Base-by-base conservation (phyloP, 176 grass and related monocot species). In the Musa schizocarpa region DNA sequence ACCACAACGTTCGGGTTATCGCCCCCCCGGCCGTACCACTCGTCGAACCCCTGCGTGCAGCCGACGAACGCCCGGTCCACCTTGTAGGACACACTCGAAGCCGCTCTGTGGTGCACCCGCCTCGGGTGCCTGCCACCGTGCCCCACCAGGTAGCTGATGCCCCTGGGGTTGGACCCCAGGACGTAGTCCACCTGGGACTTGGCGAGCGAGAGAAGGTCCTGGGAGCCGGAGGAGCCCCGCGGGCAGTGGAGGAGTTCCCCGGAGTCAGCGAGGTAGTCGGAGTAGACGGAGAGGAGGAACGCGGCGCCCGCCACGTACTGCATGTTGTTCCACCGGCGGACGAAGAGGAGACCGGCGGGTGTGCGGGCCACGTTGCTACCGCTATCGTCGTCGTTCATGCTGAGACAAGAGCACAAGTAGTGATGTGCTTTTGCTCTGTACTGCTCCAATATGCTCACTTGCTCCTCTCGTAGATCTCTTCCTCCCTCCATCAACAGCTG, bases 271-370 rank as follows among this genome's bases (percentile, higher is more conserved):
- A 70, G 68, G 68, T 70, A 70, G 43, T 74, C 72, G 72, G 72
- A 51, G 72, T 17, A 74, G 2, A 74, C 72, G 72, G 53, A 1
- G 53, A 57, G 72, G 52, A 74, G 72, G 52, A 58, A 74, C 5
- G 72, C 54, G 22, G 72, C 72, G 54, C 72, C 25, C 20, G 53
- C 53, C 13, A 74, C 72, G 53, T 74, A 74, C 72, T 74, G 72
- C 72, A 74, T 74, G 72, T 74, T 74, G 72, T 74, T 74, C 72
- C 72, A 74, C 24, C 26, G 21, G 8, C 72, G 72, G 72, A 74
- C 72, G 72, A 17, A 74, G 53, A 74, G 72, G 72, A 74, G 72
- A 0, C 72, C 72, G 53, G 53, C 72, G 13, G 72, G 72, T 13
- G 53, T 57, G 52, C 72, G 72, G 72, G 8, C 23, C 53, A 74